Percentiles rank a stretch among this genome's conserved stretches.
Evolutionary conservation across 345 rosid species (phyloP).

Genomic region (Citrus australasica): DNA sequence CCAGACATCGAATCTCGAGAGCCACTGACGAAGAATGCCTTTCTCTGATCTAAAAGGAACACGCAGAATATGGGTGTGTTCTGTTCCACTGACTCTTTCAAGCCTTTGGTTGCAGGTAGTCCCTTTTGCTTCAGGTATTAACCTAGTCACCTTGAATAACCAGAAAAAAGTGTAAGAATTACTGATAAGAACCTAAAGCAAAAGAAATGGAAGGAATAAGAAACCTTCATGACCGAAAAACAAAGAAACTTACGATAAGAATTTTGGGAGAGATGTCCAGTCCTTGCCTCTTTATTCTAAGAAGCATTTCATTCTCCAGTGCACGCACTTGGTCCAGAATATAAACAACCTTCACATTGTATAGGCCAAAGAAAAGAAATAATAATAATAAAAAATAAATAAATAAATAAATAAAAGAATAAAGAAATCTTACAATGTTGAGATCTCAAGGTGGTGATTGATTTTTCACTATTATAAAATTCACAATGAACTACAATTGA

Average conservation of each 20-base stretch:
- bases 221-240: background rate
- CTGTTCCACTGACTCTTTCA: conserved; percentile 95
- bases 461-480: background rate
- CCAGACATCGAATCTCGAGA: conserved; percentile 98
- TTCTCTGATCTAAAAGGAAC: conserved; percentile 93
- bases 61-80: conserved; percentile 72
- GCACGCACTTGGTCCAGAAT: conserved; percentile 99
- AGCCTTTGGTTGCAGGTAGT: conserved; percentile 87
- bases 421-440: background rate
- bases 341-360: conserved; percentile 71
- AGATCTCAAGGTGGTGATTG: background rate
- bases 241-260: conserved; percentile 62
- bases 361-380: background rate
- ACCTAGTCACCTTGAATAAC: conserved; percentile 68
- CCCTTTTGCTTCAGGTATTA: conserved; percentile 94
- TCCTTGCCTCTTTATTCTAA: conserved; percentile 84
- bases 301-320: conserved; percentile 83
- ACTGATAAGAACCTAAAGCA: background rate
- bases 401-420: background rate
- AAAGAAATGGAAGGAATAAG: background rate
- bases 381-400: too few species aligned
- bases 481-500: background rate
- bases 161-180: conserved; percentile 10
- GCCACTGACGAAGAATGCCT: conserved; percentile 89
- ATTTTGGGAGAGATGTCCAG: conserved; percentile 78